Base-by-base conservation (phyloP, 2,329 filamentous ascomycete species). In the Torrubiella hemipterigena region DNA sequence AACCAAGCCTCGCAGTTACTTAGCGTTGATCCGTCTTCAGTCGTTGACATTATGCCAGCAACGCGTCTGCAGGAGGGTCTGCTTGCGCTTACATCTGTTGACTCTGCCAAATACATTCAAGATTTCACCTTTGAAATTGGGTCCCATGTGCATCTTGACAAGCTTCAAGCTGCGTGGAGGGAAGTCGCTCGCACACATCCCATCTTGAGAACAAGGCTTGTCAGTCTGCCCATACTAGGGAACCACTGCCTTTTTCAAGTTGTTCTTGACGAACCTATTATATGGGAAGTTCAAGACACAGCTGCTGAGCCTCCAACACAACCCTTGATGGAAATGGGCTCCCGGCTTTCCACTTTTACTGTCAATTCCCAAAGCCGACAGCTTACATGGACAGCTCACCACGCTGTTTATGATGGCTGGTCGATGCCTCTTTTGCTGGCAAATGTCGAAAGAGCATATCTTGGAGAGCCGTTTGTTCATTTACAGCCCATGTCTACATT, bases 371-470 rank as follows among this genome's bases (percentile, higher is more conserved):
- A 11, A 11, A 6, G 14, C 5, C 7, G 21, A 18, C 4, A 32
- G 39, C 16, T 18, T n/a, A n/a, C 37, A 13, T 43, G 35, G 38
- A 36, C 33, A 7, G 31, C 42, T 11, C 43, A 46, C 25, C 66
- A 70, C 38, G 58, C 58, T 8, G 43, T 68, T 0, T 70, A 69
- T 33, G 66, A 70, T 32, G 65, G 65, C 11, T 67, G 64, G 63
- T 61, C 56, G 1, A 56, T 64, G 55, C 55, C 56, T 5, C 44
- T 65, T 9, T 26, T 47, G 2, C 20, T 47, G 12, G 33, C 38
- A 9, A 17, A 29, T 3, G 24, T 42, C 2, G 32, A 35, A 10
- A 29, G 37, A 18, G 32, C 32, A 4, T 46, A 47, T 27, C 23
- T 6, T n/a, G 22, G 10, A 22, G 48, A 18, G 12, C 4, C 4